Percentiles rank a stretch among this genome's conserved stretches.
phyloP scores from a whole-genome alignment of 208 protist genomes.

The Balamuthia mandrillaris region DNA sequence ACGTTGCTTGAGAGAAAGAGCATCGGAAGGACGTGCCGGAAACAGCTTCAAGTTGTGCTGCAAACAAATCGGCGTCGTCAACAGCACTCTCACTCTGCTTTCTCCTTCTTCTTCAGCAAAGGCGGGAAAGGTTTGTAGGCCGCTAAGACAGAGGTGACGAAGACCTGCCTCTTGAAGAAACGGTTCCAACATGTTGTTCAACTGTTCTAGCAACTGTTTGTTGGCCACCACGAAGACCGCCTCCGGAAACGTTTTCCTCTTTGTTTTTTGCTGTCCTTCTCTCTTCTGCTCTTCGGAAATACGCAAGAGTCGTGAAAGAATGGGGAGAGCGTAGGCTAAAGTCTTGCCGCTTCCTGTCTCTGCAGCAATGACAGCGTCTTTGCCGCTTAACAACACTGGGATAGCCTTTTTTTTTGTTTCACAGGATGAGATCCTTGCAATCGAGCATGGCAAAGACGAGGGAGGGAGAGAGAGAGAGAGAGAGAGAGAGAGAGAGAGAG shows the following conservation, averaged over 20 bases:
- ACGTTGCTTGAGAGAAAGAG: no score
- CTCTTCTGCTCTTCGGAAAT: no score
- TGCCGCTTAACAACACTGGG: constrained; percentile 40
- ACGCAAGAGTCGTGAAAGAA: constrained; percentile 62
- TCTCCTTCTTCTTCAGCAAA: no score
- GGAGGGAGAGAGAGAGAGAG: neutral
- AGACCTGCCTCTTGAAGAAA: no score
- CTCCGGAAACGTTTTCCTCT: neutral
- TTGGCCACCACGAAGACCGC: neutral
- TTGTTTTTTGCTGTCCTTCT: neutral
- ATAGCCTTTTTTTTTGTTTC: constrained; percentile 37
- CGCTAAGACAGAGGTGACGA: no score
- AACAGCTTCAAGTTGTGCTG: no score
- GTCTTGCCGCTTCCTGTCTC: constrained; percentile 76
- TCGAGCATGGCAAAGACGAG: neutral
- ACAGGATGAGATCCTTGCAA: no score
- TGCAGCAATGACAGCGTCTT: constrained; percentile 54
- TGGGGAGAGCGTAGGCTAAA: constrained; percentile 66
- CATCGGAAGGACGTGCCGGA: no score
- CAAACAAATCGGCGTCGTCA: no score
- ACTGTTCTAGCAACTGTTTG: neutral
- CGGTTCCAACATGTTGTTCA: no score
- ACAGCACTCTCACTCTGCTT: no score
- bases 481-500: neutral
- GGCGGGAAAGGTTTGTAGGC: no score